Conservation (phyloP, 352 stramenopile genomes). For the Pythium phragmitis region DNA sequence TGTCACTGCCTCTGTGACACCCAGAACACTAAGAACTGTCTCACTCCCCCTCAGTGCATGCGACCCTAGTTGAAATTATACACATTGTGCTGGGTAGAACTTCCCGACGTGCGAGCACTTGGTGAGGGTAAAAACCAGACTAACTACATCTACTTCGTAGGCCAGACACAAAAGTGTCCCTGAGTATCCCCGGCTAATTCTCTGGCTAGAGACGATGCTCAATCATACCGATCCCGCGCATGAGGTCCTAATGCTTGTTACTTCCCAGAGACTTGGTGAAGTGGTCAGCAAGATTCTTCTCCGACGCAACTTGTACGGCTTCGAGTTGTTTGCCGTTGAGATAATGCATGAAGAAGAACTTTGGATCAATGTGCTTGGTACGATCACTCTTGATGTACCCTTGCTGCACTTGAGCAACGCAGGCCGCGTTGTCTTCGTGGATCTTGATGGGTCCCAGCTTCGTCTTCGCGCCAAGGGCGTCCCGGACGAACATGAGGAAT, state of each 20-base stretch:
- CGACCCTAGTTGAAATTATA: not conserved
- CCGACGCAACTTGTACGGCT: slow-evolving; percentile 11
- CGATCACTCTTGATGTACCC: slow-evolving; percentile 28
- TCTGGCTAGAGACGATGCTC: slow-evolving; percentile 1
- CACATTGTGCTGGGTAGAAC: slow-evolving; percentile 13
- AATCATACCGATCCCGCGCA: slow-evolving; percentile 16
- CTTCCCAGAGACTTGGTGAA: slow-evolving; percentile 27
- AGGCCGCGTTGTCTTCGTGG: slow-evolving; percentile 23
- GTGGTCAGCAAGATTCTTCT: slow-evolving; percentile 23
- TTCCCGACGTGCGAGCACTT: slow-evolving; percentile 12
- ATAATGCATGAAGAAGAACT: slow-evolving; percentile 32
- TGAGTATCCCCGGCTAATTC: too few relatives aligned
- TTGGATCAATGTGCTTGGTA: slow-evolving; percentile 29
- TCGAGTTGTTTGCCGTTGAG: slow-evolving; percentile 24
- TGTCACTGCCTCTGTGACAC: not conserved
- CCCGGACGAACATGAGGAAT: slow-evolving; percentile 22
- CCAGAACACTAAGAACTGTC: not conserved
- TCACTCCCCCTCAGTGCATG: slow-evolving; percentile 17
- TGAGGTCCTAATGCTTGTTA: slow-evolving; percentile 26
- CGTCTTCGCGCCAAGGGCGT: not conserved
- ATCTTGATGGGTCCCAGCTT: slow-evolving; percentile 12
- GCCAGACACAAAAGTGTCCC: too few relatives aligned
- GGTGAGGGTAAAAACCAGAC: slow-evolving; percentile 24
- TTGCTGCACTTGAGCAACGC: slow-evolving; percentile 20
- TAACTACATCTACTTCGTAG: slow-evolving; percentile 9